Evolutionary conservation across 2,329 filamentous ascomycete species (phyloP).

Genomic region (Mycosphaerella sp.): DNA sequence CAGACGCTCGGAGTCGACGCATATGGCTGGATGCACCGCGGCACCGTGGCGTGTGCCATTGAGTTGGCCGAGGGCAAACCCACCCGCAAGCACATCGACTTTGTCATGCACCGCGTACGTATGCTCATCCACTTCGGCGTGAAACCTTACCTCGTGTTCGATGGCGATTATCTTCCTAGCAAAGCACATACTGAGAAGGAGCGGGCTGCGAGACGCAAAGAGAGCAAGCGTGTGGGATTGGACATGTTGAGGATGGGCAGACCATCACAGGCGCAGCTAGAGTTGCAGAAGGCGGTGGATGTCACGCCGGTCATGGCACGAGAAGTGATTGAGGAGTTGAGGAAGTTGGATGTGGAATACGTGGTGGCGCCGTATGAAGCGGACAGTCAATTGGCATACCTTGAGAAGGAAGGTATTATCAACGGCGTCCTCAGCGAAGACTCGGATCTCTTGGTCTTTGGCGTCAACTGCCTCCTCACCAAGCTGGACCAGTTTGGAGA

Average conservation of each 20-base stretch:
- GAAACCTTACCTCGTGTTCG: slow-evolving; percentile 92
- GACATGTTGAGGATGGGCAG: slow-evolving; percentile 79
- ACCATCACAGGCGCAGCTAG: slow-evolving; percentile 67
- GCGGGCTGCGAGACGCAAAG: slow-evolving; percentile 66
- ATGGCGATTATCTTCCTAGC: slow-evolving; percentile 90
- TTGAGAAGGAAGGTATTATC: slow-evolving; percentile 79
- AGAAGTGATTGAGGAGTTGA: slow-evolving; percentile 84
- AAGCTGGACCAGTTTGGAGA: slow-evolving; percentile 93
- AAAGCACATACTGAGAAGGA: slow-evolving; percentile 81
- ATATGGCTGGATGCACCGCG: slow-evolving; percentile 97
- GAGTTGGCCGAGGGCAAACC: slow-evolving; percentile 85
- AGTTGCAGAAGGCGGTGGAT: slow-evolving; percentile 92
- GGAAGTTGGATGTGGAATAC: slow-evolving; percentile 70
- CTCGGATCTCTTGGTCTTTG: slow-evolving; percentile 92
- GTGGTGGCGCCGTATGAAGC: slow-evolving; percentile 96
- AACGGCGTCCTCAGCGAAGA: slow-evolving; percentile 91
- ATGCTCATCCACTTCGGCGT: slow-evolving; percentile 94
- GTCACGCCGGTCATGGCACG: slow-evolving; percentile 95
- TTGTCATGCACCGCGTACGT: slow-evolving; percentile 78
- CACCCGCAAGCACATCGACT: slow-evolving; percentile 83
- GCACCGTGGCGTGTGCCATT: slow-evolving; percentile 80
- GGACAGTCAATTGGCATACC: slow-evolving; percentile 91
- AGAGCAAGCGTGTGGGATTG: slow-evolving; percentile 67
- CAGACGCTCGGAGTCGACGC: slow-evolving; percentile 92
- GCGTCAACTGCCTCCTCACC: slow-evolving; percentile 80